Conservation (phyloP, 257 asterid genomes). For the Schizonepeta tenuifolia region DNA sequence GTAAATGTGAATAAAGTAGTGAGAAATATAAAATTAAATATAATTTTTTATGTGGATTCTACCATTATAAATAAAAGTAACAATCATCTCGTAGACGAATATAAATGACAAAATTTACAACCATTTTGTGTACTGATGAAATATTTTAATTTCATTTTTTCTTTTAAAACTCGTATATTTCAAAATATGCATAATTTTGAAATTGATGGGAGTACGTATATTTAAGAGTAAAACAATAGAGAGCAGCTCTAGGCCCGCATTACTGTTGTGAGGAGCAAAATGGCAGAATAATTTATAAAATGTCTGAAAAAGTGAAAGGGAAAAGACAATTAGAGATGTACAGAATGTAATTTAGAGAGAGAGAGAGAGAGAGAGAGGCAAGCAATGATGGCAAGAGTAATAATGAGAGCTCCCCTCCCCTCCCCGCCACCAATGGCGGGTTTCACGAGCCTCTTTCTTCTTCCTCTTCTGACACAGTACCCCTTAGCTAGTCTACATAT, state of each 20-base stretch:
- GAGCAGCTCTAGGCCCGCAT: not conserved
- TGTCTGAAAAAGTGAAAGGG: constrained; percentile 29
- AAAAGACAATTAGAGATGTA: constrained; percentile 17
- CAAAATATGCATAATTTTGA: no score
- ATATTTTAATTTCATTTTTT: no score
- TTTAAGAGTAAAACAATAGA: not conserved
- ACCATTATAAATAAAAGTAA: no score
- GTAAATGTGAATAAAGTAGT: no score
- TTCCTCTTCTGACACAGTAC: constrained; percentile 11
- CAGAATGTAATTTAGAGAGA: not conserved
- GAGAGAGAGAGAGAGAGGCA: not conserved
- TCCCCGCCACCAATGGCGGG: constrained; percentile 43
- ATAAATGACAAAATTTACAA: no score
- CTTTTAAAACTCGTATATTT: no score
- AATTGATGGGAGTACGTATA: no score
- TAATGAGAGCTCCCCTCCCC: constrained; percentile 33
- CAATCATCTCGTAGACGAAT: no score
- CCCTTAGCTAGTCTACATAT: not conserved
- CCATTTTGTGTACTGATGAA: no score
- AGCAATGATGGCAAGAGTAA: constrained; percentile 35
- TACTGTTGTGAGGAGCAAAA: constrained; percentile 6
- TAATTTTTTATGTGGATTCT: no score
- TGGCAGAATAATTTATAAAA: constrained; percentile 15
- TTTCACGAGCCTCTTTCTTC: constrained; percentile 45
- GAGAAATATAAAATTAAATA: no score